phyloP scores from a whole-genome alignment of 108 stramenopile genomes.

The Pseudonitzschia delicatissima region DNA sequence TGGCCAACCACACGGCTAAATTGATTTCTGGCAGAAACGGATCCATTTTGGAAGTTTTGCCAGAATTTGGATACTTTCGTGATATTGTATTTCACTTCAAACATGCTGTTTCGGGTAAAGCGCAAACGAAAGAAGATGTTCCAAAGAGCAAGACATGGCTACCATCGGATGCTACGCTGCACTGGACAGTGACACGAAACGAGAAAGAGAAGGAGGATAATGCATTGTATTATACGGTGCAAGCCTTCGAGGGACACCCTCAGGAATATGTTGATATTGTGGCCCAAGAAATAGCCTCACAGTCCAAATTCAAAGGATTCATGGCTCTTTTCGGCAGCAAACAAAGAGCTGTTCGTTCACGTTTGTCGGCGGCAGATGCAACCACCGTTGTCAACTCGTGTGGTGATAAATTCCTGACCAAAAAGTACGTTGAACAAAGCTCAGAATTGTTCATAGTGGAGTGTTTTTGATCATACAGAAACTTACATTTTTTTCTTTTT shows the following conservation, averaged over 20 bases:
- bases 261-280: constrained; percentile 79
- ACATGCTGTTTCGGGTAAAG: constrained; percentile 75
- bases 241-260: constrained; percentile 62
- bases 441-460: too few relatives aligned
- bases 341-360: constrained; percentile 61
- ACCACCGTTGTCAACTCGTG: constrained; percentile 89
- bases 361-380: constrained; percentile 85
- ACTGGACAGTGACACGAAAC: constrained; percentile 63
- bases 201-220: constrained; percentile 62
- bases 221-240: constrained; percentile 62
- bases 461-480: not conserved
- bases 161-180: constrained; percentile 78
- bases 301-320: constrained; percentile 65
- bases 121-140: constrained; percentile 64
- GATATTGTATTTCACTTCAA: constrained; percentile 99
- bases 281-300: constrained; percentile 37
- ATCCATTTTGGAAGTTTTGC: constrained; percentile 90
- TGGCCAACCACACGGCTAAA: constrained; percentile 65
- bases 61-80: constrained; percentile 96
- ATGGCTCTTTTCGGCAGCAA: constrained; percentile 66
- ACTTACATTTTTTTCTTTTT: not conserved
- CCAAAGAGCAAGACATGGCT: constrained; percentile 72
- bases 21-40: constrained; percentile 81
- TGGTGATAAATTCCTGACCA: constrained; percentile 78
- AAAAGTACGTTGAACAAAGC: constrained; percentile 49